Base-by-base conservation (phyloP, 352 stramenopile genomes). In the Globisporangium spinosum region DNA sequence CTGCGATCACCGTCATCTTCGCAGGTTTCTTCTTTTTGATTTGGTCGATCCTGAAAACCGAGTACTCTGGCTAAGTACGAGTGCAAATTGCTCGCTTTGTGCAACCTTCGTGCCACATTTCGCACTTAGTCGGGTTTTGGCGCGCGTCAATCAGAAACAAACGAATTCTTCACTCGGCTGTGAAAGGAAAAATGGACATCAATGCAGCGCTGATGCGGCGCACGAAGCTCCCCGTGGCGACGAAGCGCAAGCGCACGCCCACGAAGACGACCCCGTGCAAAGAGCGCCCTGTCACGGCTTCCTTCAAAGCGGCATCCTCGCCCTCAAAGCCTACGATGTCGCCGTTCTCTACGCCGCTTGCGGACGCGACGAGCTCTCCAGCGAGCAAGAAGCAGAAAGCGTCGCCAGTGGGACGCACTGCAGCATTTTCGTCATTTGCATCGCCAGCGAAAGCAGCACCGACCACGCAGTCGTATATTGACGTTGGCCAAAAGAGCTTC, bases 401-500 rank as follows among this genome's bases (percentile, higher is more conserved):
- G 13, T 58, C 29, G 4, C 45, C 60, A 17, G 32, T 34, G 56
- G 45, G 45, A 5, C 23, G 32, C 57, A 25, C 53, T 43, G 54
- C 27, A 22, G 17, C 53, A 20, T 65, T 38, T 22, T 15, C 43
- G 27, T 59, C 55, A 1, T 20, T 49, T 32, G 27, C 22, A 7
- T 68, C 71, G 12, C 67, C 68, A 0, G 58, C 57, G 22, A 71
- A 74, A 62, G n/a, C 40, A 2, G 56, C 29, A 8, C 69, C 71
- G 25, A 72, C 53, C 4, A 78, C 69, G 3, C 87, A 94, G 65
- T 71, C 80, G 58, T 95, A 92, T 47, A 80, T 95, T 58, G 87
- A 95, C 62, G 58, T 93, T 6, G 87, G 87, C 0, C 87, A 95
- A 67, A 85, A 83, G 45, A 78, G 77, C 53, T 90, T 95, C 67